Conservation (phyloP, 352 stramenopile species). For the Globisporangium nunn region DNA sequence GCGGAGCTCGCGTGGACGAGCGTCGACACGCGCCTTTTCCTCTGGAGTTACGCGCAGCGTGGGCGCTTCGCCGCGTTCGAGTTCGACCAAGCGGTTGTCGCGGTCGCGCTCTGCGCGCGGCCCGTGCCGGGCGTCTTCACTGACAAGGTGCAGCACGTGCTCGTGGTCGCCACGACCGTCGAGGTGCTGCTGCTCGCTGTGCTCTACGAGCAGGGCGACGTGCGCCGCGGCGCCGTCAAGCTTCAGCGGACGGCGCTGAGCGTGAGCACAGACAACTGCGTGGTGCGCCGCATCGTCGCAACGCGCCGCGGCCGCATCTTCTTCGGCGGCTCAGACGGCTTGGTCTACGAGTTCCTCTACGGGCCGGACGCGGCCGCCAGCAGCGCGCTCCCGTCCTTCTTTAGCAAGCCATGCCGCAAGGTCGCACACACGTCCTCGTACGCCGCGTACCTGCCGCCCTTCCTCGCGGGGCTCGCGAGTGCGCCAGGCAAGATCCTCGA, state of each 20-base stretch:
- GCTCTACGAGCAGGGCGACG: slow-evolving; percentile 53
- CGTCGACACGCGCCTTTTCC: slow-evolving; percentile 91
- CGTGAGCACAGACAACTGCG: slow-evolving; percentile 91
- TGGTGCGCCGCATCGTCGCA: slow-evolving; percentile 87
- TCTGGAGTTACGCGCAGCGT: slow-evolving; percentile 91
- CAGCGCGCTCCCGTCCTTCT: slow-evolving; percentile 27
- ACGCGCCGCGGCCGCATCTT: slow-evolving; percentile 91
- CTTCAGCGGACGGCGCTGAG: slow-evolving; percentile 85
- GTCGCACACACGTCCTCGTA: slow-evolving; percentile 88
- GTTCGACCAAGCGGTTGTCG: slow-evolving; percentile 90
- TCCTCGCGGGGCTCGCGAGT: slow-evolving; percentile 70
- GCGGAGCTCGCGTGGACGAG: slow-evolving; percentile 92
- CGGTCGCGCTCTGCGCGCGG: slow-evolving; percentile 80
- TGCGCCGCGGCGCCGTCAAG: slow-evolving; percentile 22
- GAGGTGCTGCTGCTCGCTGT: slow-evolving; percentile 93
- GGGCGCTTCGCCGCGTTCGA: slow-evolving; percentile 85
- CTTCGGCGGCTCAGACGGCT: slow-evolving; percentile 94
- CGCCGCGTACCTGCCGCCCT: slow-evolving; percentile 67
- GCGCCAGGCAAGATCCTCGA: slow-evolving; percentile 81
- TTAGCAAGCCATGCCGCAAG: slow-evolving; percentile 85
- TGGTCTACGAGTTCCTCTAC: slow-evolving; percentile 92
- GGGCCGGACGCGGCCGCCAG: slow-evolving; percentile 28
- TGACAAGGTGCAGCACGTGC: slow-evolving; percentile 89
- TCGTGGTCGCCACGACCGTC: slow-evolving; percentile 93
- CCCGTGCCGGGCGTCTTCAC: slow-evolving; percentile 91